phyloP scores from a whole-genome alignment of 2,329 filamentous ascomycete species.

The Parafenestella ontariensis region DNA sequence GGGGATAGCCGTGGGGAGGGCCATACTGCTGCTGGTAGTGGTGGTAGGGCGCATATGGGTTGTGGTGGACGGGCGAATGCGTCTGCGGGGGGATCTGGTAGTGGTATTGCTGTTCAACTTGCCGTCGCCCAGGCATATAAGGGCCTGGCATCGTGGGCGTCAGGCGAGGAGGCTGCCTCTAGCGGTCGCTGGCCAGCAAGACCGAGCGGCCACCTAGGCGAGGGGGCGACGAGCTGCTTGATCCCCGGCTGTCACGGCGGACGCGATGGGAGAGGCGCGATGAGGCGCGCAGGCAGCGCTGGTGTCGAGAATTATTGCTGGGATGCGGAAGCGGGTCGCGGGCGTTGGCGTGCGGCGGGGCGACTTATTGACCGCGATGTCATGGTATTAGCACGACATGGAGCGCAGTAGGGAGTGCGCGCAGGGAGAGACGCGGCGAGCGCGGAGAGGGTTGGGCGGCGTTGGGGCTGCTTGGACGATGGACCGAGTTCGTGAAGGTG shows the following conservation, averaged over 20 bases:
- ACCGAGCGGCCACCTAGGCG: constrained; percentile 44
- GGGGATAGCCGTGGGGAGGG: constrained; percentile 49
- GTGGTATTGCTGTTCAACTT: constrained; percentile 48
- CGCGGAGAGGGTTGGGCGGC: constrained; percentile 10
- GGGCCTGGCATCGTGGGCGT: constrained; percentile 80
- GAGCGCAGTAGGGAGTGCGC: constrained; percentile 41
- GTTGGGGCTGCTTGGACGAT: constrained; percentile 12
- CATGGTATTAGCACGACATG: constrained; percentile 48
- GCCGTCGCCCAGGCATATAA: constrained; percentile 51
- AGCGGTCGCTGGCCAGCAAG: constrained; percentile 46
- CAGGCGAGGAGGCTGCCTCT: constrained; percentile 52
- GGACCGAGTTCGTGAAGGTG: constrained; percentile 8
- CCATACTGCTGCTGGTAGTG: constrained; percentile 51
- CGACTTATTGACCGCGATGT: constrained; percentile 30
- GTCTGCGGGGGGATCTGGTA: constrained; percentile 32
- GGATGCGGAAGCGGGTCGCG: constrained; percentile 37
- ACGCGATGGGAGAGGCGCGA: constrained; percentile 5
- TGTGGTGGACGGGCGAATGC: constrained; percentile 26
- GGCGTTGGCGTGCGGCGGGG: constrained; percentile 32
- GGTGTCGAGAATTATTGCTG: constrained; percentile 34
- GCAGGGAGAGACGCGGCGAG: constrained; percentile 16
- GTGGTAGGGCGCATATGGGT: constrained; percentile 42
- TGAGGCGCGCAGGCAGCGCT: constrained; percentile 18
- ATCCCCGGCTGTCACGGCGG: constrained; percentile 2
- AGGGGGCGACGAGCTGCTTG: constrained; percentile 5